A percentile compares a stretch with the other conserved stretches of the same genome.
phyloP scores from a whole-genome alignment of 2,329 filamentous ascomycete genomes.

The Emmonsiellopsis sp. region DNA sequence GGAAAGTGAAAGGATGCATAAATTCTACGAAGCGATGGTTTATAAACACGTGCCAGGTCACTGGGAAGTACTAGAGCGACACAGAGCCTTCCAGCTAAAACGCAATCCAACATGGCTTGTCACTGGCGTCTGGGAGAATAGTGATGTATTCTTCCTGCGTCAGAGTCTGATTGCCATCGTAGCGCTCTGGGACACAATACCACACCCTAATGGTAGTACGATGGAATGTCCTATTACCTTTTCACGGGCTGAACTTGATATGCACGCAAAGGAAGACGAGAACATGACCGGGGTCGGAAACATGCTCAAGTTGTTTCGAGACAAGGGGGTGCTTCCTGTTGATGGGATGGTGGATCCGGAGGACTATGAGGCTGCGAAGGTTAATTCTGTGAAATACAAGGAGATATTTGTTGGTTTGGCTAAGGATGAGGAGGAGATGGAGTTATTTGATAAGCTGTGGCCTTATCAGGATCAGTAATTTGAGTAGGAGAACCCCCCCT shows the following conservation, averaged over 20 bases:
- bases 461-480: conserved; percentile 16
- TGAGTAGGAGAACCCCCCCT: neutral
- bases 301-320: conserved; percentile 20
- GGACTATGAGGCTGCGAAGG: conserved; percentile 17
- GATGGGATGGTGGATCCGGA: conserved; percentile 24
- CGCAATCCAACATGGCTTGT: conserved; percentile 24
- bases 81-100: conserved; percentile 10
- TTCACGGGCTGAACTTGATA: conserved; percentile 14
- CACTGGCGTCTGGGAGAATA: conserved; percentile 22
- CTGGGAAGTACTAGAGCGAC: conserved; percentile 19
- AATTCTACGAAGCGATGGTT: conserved; percentile 26
- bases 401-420: conserved; percentile 16
- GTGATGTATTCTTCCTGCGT: conserved; percentile 24
- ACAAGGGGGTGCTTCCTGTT: conserved; percentile 19
- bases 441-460: conserved; percentile 17
- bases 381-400: conserved; percentile 15
- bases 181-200: conserved; percentile 15
- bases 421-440: conserved; percentile 15
- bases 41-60: conserved; percentile 19
- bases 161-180: conserved; percentile 18
- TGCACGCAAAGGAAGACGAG: conserved; percentile 20
- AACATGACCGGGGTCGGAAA: conserved; percentile 22
- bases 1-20: conserved; percentile 25
- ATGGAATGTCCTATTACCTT: conserved; percentile 17
- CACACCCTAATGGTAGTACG: conserved; percentile 1